phyloP scores from a whole-genome alignment of 139 green algal species.

The Astrephomene gubernaculifera region DNA sequence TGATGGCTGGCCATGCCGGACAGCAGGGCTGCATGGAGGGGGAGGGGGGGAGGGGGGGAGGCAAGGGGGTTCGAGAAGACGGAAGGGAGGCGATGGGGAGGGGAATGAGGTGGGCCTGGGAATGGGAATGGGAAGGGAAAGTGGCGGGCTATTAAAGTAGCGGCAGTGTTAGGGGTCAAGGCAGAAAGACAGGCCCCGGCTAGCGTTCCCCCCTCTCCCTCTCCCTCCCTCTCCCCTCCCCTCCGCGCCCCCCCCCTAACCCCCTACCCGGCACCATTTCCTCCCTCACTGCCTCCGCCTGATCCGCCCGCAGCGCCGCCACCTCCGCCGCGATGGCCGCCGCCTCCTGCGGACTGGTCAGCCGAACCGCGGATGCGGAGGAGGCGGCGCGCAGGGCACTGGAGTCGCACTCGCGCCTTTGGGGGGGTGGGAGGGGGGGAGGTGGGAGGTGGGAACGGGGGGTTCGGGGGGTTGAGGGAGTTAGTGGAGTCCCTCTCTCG shows the following conservation, averaged over 20 bases:
- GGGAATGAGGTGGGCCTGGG: too few species aligned
- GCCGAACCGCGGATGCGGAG: too few species aligned
- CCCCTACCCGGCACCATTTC: conserved; percentile 55
- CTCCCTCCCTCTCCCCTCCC: neutral
- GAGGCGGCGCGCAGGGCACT: neutral
- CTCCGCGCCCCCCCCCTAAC: neutral
- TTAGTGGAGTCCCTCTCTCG: neutral
- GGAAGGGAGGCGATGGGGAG: too few species aligned
- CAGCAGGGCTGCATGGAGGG: conserved; percentile 64
- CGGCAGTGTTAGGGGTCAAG: too few species aligned
- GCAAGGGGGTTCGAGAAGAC: too few species aligned
- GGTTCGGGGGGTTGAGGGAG: neutral
- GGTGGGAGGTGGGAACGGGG: neutral
- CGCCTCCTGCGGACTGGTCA: conserved; percentile 67
- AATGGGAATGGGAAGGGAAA: too few species aligned
- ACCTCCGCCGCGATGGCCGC: conserved; percentile 70
- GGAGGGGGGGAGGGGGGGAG: neutral
- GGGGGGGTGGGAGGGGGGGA: neutral
- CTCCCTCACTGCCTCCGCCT: conserved; percentile 84
- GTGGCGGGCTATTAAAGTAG: too few species aligned
- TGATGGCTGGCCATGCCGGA: conserved; percentile 90
- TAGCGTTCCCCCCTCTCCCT: neutral
- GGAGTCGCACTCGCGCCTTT: conserved; percentile 78
- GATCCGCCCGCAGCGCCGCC: conserved; percentile 55
- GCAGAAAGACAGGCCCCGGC: too few species aligned